Evolutionary conservation across 768 basidiomycete species (phyloP).

Genomic region (Tylopilus subfusipes): DNA sequence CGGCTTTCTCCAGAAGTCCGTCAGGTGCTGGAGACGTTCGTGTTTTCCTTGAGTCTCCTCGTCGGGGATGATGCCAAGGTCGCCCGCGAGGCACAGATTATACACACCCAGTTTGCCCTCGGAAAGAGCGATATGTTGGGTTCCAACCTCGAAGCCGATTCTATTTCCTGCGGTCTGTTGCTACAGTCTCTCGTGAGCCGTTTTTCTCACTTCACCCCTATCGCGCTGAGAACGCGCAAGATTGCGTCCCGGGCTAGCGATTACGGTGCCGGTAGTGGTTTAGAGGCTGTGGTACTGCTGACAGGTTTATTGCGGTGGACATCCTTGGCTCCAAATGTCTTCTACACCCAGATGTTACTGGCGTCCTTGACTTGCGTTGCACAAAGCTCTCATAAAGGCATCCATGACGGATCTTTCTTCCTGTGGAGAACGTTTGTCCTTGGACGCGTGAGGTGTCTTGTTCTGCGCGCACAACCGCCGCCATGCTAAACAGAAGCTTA

Average conservation of each 20-base stretch:
- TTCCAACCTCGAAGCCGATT: conserved; percentile 61
- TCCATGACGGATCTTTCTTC: conserved; percentile 31
- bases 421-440: conserved; percentile 73
- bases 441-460: conserved; percentile 53
- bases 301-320: conserved; percentile 58
- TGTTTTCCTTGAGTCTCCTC: conserved; percentile 54
- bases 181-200: conserved; percentile 57
- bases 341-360: conserved; percentile 65
- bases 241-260: conserved; percentile 54
- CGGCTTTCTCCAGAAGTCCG: conserved; percentile 52
- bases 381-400: conserved; percentile 40
- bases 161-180: conserved; percentile 58
- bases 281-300: conserved; percentile 50
- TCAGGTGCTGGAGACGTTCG: conserved; percentile 57
- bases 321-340: conserved; percentile 59
- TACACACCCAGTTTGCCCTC: conserved; percentile 60
- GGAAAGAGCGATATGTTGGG: conserved; percentile 57
- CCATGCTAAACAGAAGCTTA: not conserved
- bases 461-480: not conserved
- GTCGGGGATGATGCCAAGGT: conserved; percentile 69
- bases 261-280: conserved; percentile 60
- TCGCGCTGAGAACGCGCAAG: conserved; percentile 33
- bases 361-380: conserved; percentile 61
- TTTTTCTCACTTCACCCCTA: not conserved
- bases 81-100: conserved; percentile 67